Evolutionary conservation across 257 asterid genomes (phyloP), one percentile per base, ranked within the genome.

Genomic region (Jacaranda mimosifolia): DNA sequence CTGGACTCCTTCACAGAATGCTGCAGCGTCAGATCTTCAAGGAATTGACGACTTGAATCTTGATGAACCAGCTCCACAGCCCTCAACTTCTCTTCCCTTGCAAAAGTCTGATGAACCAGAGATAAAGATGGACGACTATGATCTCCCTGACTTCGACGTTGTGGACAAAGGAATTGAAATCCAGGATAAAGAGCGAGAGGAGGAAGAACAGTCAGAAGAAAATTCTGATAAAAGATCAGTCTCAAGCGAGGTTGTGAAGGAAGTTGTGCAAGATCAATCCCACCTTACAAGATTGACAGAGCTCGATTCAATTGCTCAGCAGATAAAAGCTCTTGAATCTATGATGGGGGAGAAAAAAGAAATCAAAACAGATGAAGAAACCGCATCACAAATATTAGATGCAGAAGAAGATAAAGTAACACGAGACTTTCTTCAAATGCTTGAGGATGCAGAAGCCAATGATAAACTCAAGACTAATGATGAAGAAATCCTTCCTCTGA

Each of bases 161-260:
- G 99, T 84, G 67, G 99, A 95, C 55, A 95, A 89, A 76, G 99
- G 99, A 36, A 89, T 93, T 9, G 99, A 95, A 77, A 69, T 90
- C 42, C 84, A 85, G 38, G 93, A 75, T 19, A 82, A 73, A 14
- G 85, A 85, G 15, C 78, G 64, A 46, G 81, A 26, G 3, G 85
- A 70, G 67, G 88, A 77, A 17, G 80, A 74, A 15, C 86, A 51
- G 17, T 85, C 85, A 2, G 91, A 85, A 65, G 93, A 81, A 12
- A 83, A 68, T 53, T 87, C 91, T 1, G 97, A 94, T 60, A 84
- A 82, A 26, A 84, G 80, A 75, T 87, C 96, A 0, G 88, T 78
- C 32, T 85, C 96, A 9, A 82, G 92, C 60, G 98, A 89, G 87
- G 96, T 89, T 46, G 98, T 93, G 1, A 91, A 91, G 88, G 96